These are phyloP conservation scores for Xylariaceae sp. DNA, from an alignment of 2,329 filamentous ascomycete genomes.

Conservation along the genomic window DNA sequence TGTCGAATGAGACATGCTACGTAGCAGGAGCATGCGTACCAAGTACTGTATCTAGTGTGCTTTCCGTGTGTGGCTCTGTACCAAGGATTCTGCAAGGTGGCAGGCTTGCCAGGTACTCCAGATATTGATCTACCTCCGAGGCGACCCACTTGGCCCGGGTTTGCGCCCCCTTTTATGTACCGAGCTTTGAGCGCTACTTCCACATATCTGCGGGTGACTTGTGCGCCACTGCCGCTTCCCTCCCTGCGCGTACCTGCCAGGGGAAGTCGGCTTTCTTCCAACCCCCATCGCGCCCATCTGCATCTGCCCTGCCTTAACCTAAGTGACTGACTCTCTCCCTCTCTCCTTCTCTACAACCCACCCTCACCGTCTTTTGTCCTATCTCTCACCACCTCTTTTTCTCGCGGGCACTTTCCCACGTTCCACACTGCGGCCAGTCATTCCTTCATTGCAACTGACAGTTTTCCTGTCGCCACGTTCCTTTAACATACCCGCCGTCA, in stretches of 20 bases:
- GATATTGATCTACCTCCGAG: no score
- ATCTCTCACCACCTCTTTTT: slow-evolving; percentile 13
- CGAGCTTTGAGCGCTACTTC: slow-evolving; percentile 4
- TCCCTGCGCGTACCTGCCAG: not conserved
- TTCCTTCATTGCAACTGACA: slow-evolving; percentile 16
- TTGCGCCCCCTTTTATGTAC: slow-evolving; percentile 6
- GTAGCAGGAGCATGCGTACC: no score
- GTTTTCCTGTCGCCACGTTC: slow-evolving; percentile 26
- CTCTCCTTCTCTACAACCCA: slow-evolving; percentile 2
- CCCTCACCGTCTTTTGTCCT: slow-evolving; percentile 2
- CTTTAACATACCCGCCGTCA: slow-evolving; percentile 19
- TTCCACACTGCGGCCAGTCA: slow-evolving; percentile 18
- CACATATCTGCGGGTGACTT: slow-evolving; percentile 6
- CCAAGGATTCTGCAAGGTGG: no score
- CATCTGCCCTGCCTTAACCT: not conserved
- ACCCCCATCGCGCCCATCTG: not conserved
- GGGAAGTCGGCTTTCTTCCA: not conserved
- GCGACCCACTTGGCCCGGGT: no score
- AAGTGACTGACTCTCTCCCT: not conserved
- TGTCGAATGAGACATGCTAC: no score
- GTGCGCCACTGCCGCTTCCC: slow-evolving; percentile 1
- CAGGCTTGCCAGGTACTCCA: no score
- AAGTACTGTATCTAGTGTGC: no score
- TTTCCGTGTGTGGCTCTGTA: no score
- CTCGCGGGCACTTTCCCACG: slow-evolving; percentile 4